These are phyloP conservation scores for Lasiosphaeria miniovina DNA, from an alignment of 495 filamentous ascomycete species.

Conservation along the genomic window DNA sequence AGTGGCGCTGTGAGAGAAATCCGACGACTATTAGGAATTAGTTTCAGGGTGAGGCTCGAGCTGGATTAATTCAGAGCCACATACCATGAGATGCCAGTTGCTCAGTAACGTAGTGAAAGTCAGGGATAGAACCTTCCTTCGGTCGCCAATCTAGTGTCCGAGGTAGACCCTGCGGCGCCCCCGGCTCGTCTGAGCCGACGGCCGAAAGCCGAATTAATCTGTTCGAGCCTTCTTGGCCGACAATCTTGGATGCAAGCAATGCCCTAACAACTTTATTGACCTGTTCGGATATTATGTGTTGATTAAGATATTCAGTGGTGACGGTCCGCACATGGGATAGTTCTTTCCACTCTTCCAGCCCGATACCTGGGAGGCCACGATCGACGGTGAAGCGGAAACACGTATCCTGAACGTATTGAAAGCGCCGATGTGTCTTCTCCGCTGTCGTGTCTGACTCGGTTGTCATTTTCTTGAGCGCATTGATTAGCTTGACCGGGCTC, in stretches of 20 bases:
- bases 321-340: conserved; percentile 11
- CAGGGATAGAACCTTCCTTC: not conserved
- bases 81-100: not conserved
- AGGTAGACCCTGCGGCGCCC: not conserved
- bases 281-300: not conserved
- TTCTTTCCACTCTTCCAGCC: conserved; percentile 15
- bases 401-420: conserved; percentile 8
- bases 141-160: conserved; percentile 1
- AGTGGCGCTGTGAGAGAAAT: not conserved
- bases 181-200: not conserved
- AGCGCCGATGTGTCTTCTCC: conserved; percentile 4
- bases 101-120: not conserved
- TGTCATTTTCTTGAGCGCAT: conserved; percentile 12
- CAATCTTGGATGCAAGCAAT: conserved; percentile 4
- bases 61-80: not conserved
- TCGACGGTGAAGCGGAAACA: conserved; percentile 24
- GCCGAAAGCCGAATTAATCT: not conserved
- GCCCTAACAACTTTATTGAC: conserved; percentile 5
- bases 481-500: conserved; percentile 14
- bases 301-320: conserved; percentile 13
- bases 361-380: conserved; percentile 9
- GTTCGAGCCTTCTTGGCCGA: conserved; percentile 1
- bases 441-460: conserved; percentile 10
- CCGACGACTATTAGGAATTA: not conserved
- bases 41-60: not conserved